A percentile compares a stretch with the other conserved stretches of the same genome.
phyloP scores from a whole-genome alignment of 2,329 filamentous ascomycete genomes.

The Tricladium varicosporioides region DNA sequence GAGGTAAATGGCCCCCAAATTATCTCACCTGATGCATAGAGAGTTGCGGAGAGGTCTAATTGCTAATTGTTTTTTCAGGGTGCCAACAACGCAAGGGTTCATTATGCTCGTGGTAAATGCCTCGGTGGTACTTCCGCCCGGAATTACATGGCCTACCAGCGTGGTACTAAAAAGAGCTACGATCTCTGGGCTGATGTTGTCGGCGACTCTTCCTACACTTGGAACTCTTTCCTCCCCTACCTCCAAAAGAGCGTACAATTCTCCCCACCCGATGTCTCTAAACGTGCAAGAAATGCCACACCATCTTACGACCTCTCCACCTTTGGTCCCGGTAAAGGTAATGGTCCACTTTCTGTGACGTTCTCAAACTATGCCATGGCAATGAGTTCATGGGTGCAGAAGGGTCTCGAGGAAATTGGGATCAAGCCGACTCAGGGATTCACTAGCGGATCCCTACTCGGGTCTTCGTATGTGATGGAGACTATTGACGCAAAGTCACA shows the following conservation, averaged over 20 bases:
- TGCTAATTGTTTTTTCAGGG: not conserved
- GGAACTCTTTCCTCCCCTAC: slow-evolving; percentile 45
- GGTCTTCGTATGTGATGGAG: slow-evolving; percentile 33
- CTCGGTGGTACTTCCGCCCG: slow-evolving; percentile 37
- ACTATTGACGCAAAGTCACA: slow-evolving; percentile 27
- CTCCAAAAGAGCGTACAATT: slow-evolving; percentile 36
- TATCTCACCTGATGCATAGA: not conserved
- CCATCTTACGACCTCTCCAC: slow-evolving; percentile 29
- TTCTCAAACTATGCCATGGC: slow-evolving; percentile 13
- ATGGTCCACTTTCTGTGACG: slow-evolving; percentile 3
- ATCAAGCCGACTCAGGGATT: slow-evolving; percentile 37
- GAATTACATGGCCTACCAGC: slow-evolving; percentile 34
- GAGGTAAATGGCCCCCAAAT: not conserved
- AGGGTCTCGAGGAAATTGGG: slow-evolving; percentile 41
- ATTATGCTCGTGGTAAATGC: slow-evolving; percentile 34
- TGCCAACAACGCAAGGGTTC: slow-evolving; percentile 14
- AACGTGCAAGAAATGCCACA: slow-evolving; percentile 31
- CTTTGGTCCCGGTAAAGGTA: slow-evolving; percentile 34
- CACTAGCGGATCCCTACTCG: slow-evolving; percentile 40
- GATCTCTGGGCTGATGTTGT: slow-evolving; percentile 44
- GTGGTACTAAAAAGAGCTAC: slow-evolving; percentile 19
- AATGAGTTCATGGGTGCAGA: slow-evolving; percentile 20
- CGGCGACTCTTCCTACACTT: slow-evolving; percentile 44
- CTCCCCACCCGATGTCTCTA: slow-evolving; percentile 27
- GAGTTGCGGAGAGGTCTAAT: too few relatives aligned